Percentiles rank a stretch among this genome's conserved stretches.
These are phyloP conservation scores for Eucalyptus cladocalyx DNA, from an alignment of 345 rosid genomes.

Conservation along the genomic window DNA sequence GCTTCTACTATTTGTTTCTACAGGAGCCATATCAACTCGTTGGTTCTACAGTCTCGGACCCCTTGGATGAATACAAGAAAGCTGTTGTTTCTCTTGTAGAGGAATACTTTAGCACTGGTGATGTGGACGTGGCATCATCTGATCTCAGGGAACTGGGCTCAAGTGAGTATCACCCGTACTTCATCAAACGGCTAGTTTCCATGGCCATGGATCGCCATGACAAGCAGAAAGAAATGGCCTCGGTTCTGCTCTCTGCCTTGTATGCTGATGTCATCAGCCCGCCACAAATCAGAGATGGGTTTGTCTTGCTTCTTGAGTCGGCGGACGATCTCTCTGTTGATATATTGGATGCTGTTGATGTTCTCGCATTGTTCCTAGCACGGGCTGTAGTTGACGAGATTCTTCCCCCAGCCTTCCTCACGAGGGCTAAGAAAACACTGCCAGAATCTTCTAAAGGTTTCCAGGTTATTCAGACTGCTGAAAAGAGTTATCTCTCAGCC, in stretches of 20 bases:
- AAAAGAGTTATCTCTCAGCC: conserved; percentile 95
- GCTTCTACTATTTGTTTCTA: neutral
- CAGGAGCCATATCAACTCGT: conserved; percentile 89
- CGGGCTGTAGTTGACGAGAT: conserved; percentile 97
- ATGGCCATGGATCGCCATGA: conserved; percentile 99
- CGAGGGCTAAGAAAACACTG: conserved; percentile 69
- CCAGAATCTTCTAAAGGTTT: conserved; percentile 74
- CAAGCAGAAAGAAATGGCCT: conserved; percentile 99
- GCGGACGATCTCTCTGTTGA: conserved; percentile 95
- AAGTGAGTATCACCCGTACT: conserved; percentile 78
- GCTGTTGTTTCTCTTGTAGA: conserved; percentile 76
- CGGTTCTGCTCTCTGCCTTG: conserved; percentile 79
- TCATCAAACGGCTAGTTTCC: conserved; percentile 86
- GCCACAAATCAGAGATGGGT: conserved; percentile 83
- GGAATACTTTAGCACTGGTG: conserved; percentile 89
- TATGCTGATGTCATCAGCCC: conserved; percentile 94
- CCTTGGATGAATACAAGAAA: conserved; percentile 89
- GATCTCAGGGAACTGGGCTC: conserved; percentile 95
- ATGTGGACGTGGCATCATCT: conserved; percentile 84
- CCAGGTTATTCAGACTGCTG: conserved; percentile 76
- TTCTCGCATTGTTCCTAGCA: conserved; percentile 87
- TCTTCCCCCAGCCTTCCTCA: conserved; percentile 82
- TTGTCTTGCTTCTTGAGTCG: conserved; percentile 91
- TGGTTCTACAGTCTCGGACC: conserved; percentile 77
- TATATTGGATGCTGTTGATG: conserved; percentile 77